Conservation (phyloP, 2,329 filamentous ascomycete genomes). For the Fusarium haematococcum region DNA sequence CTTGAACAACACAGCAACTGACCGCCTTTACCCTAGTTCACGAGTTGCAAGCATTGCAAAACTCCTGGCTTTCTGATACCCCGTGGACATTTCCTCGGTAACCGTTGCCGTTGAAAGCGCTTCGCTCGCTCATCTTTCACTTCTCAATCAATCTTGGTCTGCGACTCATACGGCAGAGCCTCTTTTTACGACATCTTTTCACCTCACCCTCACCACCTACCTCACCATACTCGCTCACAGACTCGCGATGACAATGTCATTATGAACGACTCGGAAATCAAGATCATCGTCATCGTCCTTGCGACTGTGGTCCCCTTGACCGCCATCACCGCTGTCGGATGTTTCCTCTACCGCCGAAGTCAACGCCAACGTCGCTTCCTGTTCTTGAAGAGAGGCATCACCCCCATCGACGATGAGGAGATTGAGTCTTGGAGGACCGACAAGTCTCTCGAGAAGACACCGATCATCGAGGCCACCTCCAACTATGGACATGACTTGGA, state of each 20-base stretch:
- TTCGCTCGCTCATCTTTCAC: constrained; percentile 16
- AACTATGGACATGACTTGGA: constrained; percentile 14
- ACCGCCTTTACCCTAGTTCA: constrained; percentile 11
- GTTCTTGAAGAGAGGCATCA: constrained; percentile 66
- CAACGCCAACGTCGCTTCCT: constrained; percentile 51
- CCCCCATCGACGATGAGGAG: constrained; percentile 73
- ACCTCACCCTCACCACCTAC: not conserved
- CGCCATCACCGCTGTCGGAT: constrained; percentile 48
- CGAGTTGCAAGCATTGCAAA: not conserved
- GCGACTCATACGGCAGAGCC: constrained; percentile 24
- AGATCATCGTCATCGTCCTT: constrained; percentile 62
- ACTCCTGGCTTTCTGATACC: not conserved
- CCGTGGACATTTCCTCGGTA: not conserved
- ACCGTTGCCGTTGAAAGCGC: constrained; percentile 4
- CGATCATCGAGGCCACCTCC: constrained; percentile 29
- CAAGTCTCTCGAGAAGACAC: constrained; percentile 48
- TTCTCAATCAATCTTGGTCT: constrained; percentile 11
- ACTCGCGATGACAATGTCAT: constrained; percentile 39
- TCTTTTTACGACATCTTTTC: constrained; percentile 7
- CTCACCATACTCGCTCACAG: constrained; percentile 3
- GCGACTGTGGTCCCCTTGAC: constrained; percentile 62
- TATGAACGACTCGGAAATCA: constrained; percentile 47
- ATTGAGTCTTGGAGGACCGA: constrained; percentile 72
- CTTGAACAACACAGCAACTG: constrained; percentile 9
- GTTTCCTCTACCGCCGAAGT: constrained; percentile 55